Evolutionary conservation across 2,329 filamentous ascomycete species (phyloP).

Genomic region (Colletotrichum viniferum): DNA sequence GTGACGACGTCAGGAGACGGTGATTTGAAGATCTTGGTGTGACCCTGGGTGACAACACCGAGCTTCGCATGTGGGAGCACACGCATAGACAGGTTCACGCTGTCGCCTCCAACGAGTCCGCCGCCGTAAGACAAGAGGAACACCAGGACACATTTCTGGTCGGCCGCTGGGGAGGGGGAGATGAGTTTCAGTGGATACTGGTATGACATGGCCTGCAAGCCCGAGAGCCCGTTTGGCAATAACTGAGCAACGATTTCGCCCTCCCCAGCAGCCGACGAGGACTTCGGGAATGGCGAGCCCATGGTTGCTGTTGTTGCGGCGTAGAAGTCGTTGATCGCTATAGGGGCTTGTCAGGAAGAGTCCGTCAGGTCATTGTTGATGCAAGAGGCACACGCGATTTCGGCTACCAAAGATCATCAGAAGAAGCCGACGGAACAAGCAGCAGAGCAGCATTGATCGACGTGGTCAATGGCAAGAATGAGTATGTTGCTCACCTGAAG

Average conservation of each 20-base stretch:
- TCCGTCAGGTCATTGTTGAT: background rate
- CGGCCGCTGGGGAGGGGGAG: conserved; percentile 71
- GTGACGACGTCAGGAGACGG: conserved; percentile 59
- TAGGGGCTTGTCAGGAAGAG: background rate
- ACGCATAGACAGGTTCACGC: conserved; percentile 73
- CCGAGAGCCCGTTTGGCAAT: conserved; percentile 73
- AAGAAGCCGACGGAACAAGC: background rate
- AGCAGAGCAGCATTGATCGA: background rate
- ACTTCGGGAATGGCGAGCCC: conserved; percentile 77
- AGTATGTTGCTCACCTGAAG: background rate
- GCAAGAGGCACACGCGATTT: background rate
- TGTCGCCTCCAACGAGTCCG: conserved; percentile 87
- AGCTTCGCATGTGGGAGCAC: conserved; percentile 71
- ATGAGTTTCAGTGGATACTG: conserved; percentile 96
- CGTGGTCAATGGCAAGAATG: background rate
- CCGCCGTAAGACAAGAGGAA: conserved; percentile 95
- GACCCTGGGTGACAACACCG: conserved; percentile 73
- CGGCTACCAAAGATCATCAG: background rate
- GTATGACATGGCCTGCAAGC: conserved; percentile 77
- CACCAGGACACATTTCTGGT: conserved; percentile 74
- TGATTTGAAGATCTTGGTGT: conserved; percentile 95
- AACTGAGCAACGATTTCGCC: conserved; percentile 77
- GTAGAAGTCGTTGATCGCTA: background rate
- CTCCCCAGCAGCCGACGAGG: conserved; percentile 75
- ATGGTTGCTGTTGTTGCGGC: conserved; percentile 33